Evolutionary conservation across 1,284 basidiomycete genomes (phyloP), one percentile per base, ranked within the genome.

Genomic region (Fomes fomentarius): DNA sequence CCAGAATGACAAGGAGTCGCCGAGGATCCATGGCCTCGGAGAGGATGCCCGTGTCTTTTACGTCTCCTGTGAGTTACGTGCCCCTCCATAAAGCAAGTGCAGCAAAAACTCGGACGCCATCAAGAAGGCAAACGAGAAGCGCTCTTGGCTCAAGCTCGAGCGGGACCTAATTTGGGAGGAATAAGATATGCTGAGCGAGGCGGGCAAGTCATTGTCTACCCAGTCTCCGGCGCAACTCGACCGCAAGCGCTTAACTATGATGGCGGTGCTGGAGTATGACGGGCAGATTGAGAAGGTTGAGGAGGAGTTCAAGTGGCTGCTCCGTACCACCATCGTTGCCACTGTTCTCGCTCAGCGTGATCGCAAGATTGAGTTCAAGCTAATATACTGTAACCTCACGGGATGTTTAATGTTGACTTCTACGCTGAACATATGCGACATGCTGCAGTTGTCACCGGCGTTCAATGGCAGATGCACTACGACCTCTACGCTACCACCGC

Each of bases 401-500:
- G 46, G 19, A 33, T 40, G 31, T 41, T 31, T 11, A 47, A 12
- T n/a, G 30, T 8, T 43, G 26, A 22, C n/a, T 6, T n/a, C n/a
- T 4, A 17, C 15, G 24, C 38, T 42, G 4, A 42, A 11, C 22
- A 12, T 14, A 21, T 25, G 22, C 41, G n/a, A 21, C n/a, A n/a
- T n/a, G n/a, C n/a, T 12, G 14, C 19, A 53, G 84, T 82, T 49
- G 82, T 85, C 12, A 69, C 62, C 41, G 69, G 77, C 35, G 81
- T 77, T 0, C 64, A 64, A 15, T 86, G 84, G 84, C 63, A 67
- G 15, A 78, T 83, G 0, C 73, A 73, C 4, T 87, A 86, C 63
- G 84, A 86, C 50, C 72, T 87, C 1, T 77, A 83, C 50, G 81
- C 82, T 1, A 76, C 73, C 0, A 80, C 77, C 0, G 64, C 65